phyloP scores from a whole-genome alignment of 2,329 filamentous ascomycete species.

The Sporothrix inflata region DNA sequence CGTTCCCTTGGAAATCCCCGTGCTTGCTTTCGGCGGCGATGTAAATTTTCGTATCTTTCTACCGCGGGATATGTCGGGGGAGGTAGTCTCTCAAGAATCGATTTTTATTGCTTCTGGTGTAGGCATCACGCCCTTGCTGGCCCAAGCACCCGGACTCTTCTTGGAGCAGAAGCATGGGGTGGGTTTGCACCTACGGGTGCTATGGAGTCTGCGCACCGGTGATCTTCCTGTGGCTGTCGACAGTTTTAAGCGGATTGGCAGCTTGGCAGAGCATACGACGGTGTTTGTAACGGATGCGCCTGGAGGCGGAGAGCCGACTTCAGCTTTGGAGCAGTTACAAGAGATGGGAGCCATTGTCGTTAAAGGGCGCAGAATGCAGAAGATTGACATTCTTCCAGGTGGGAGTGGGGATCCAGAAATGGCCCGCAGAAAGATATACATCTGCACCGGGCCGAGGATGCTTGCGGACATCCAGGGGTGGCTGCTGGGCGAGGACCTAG shows the following conservation, averaged over 20 bases:
- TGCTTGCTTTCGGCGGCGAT: slow-evolving; percentile 74
- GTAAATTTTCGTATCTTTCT: slow-evolving; percentile 47
- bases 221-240: slow-evolving; percentile 68
- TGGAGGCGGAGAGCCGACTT: slow-evolving; percentile 34
- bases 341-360: slow-evolving; percentile 43
- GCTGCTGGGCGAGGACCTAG: slow-evolving; percentile 58
- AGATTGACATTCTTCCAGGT: slow-evolving; percentile 47
- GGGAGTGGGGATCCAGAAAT: slow-evolving; percentile 40
- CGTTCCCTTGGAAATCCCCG: slow-evolving; percentile 62
- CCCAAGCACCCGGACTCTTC: slow-evolving; percentile 61
- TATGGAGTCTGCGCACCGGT: slow-evolving; percentile 68
- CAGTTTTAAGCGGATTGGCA: slow-evolving; percentile 55
- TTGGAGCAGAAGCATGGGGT: slow-evolving; percentile 36
- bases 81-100: slow-evolving; percentile 41
- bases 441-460: slow-evolving; percentile 52
- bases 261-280: slow-evolving; percentile 55
- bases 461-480: slow-evolving; percentile 51
- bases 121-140: slow-evolving; percentile 80
- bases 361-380: slow-evolving; percentile 44
- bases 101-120: slow-evolving; percentile 78
- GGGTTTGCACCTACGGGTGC: slow-evolving; percentile 53
- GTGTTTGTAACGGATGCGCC: slow-evolving; percentile 64
- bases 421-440: slow-evolving; percentile 53
- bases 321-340: slow-evolving; percentile 42
- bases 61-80: not conserved